These are phyloP conservation scores for Metschnikowia hibisci DNA, from an alignment of 805 yeast species.

Conservation along the genomic window DNA sequence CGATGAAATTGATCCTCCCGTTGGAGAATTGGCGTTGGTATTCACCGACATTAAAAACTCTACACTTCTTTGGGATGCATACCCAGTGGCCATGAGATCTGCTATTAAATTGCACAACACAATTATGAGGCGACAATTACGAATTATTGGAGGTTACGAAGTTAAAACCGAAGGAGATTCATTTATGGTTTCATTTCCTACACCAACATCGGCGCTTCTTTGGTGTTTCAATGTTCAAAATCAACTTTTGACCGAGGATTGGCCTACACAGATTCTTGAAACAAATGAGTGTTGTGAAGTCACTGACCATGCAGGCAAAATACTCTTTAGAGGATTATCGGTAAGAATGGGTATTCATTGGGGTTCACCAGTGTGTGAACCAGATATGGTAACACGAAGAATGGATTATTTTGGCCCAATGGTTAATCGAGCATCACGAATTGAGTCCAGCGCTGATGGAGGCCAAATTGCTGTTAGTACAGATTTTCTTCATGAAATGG, in stretches of 20 bases:
- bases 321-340: conserved; percentile 81
- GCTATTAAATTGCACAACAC: conserved; percentile 94
- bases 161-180: conserved; percentile 99
- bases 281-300: conserved; percentile 82
- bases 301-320: conserved; percentile 53
- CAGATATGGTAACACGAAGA: conserved; percentile 89
- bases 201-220: conserved; percentile 81
- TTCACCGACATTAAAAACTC: conserved; percentile 97
- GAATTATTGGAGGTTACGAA: conserved; percentile 95
- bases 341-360: conserved; percentile 99
- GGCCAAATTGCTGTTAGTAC: conserved; percentile 91
- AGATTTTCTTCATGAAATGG: conserved; percentile 74
- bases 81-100: conserved; percentile 91
- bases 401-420: conserved; percentile 99
- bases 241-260: conserved; percentile 74
- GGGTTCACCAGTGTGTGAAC: conserved; percentile 96
- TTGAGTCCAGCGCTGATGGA: conserved; percentile 93
- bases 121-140: conserved; percentile 87
- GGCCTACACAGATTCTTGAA: conserved; percentile 91
- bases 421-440: conserved; percentile 93
- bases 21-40: conserved; percentile 90
- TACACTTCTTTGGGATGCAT: conserved; percentile 88
- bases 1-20: conserved; percentile 91
- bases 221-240: conserved; percentile 96
- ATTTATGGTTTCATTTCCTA: conserved; percentile 94